Evolutionary conservation across 148 eudicot species (phyloP).

Genomic region (Rhododendron williamsianum): DNA sequence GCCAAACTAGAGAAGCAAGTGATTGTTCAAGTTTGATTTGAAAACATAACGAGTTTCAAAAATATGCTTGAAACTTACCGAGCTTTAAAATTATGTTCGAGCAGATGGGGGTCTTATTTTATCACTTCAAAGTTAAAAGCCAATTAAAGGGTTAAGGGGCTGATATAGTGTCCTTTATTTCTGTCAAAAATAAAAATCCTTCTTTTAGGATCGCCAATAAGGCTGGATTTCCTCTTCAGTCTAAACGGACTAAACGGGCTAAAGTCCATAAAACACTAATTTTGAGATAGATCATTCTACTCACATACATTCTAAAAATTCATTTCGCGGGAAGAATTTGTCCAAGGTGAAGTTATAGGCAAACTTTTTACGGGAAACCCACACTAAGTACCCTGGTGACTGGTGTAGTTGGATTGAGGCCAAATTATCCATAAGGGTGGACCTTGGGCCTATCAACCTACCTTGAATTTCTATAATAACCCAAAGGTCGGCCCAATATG

Average conservation of each 20-base stretch:
- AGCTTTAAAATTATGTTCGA: too few relatives aligned
- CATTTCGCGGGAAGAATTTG: too few relatives aligned
- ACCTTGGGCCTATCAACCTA: background rate
- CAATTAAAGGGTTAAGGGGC: background rate
- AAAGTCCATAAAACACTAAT: too few relatives aligned
- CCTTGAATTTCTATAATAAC: background rate
- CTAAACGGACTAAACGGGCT: too few relatives aligned
- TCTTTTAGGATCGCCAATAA: background rate
- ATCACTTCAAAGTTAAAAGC: background rate
- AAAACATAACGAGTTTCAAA: too few relatives aligned
- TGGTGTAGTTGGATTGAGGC: background rate
- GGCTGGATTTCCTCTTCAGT: too few relatives aligned
- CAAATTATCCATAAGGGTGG: background rate
- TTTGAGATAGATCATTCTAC: too few relatives aligned
- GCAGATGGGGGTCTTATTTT: background rate
- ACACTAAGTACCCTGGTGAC: background rate
- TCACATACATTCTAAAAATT: too few relatives aligned
- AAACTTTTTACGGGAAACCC: too few relatives aligned
- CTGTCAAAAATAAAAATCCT: background rate
- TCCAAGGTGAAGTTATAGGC: too few relatives aligned
- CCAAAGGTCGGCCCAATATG: background rate
- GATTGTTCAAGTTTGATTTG: background rate
- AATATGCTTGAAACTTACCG: too few relatives aligned
- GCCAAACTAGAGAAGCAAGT: background rate
- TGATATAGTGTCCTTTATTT: background rate